Conservation (phyloP, 2,329 filamentous ascomycete species). For the Aureobasidium sp. region DNA sequence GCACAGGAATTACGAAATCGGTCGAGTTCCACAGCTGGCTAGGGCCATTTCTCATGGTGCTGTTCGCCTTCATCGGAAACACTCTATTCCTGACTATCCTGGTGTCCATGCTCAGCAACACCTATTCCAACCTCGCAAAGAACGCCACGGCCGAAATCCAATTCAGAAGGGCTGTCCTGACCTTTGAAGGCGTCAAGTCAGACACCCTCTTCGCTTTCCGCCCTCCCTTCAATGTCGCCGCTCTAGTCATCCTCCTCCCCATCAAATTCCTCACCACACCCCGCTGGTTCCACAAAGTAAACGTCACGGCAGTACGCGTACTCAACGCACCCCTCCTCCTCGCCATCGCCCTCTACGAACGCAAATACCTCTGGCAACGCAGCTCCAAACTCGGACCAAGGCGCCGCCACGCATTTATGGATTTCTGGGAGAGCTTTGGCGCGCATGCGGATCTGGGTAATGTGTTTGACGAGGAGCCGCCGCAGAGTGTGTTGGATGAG, state of each 20-base stretch:
- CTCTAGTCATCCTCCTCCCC: conserved; percentile 65
- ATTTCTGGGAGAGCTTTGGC: conserved; percentile 62
- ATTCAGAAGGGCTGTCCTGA: conserved; percentile 72
- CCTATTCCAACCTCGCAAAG: conserved; percentile 68
- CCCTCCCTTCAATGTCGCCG: conserved; percentile 76
- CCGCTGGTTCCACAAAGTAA: conserved; percentile 86
- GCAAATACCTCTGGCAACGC: conserved; percentile 57
- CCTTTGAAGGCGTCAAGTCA: conserved; percentile 77
- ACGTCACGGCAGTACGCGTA: conserved; percentile 66
- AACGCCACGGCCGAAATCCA: conserved; percentile 79
- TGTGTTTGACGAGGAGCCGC: conserved; percentile 66
- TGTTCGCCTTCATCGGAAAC: conserved; percentile 80
- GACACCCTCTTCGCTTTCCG: conserved; percentile 78
- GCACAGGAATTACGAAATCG: conserved; percentile 49
- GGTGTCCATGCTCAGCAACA: conserved; percentile 80
- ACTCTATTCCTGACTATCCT: conserved; percentile 84
- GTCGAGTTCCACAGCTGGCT: conserved; percentile 72
- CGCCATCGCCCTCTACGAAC: conserved; percentile 63
- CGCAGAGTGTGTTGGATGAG: conserved; percentile 44
- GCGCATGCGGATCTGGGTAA: conserved; percentile 65
- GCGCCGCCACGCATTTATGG: conserved; percentile 35
- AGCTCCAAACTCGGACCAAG: conserved; percentile 29
- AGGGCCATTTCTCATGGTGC: conserved; percentile 71
- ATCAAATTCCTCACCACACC: conserved; percentile 72
- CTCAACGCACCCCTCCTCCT: conserved; percentile 71